Conservation (phyloP, 345 rosid species). For the Sisymbrium altissimum region DNA sequence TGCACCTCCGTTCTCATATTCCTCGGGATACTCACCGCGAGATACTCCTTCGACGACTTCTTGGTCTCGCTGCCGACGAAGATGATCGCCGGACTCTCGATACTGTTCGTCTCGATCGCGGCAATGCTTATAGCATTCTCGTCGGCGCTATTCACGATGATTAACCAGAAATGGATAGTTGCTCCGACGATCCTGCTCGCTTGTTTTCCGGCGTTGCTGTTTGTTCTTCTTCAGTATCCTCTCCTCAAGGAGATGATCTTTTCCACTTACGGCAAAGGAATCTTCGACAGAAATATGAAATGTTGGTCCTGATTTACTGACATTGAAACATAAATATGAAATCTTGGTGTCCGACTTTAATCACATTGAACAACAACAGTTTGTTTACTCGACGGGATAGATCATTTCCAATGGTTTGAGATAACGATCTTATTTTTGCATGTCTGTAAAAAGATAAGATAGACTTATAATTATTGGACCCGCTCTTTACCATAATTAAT, state of each 20-base stretch:
- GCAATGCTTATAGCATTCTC: constrained; percentile 40
- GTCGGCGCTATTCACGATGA: constrained; percentile 27
- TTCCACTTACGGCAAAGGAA: constrained; percentile 34
- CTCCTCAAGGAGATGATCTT: constrained; percentile 28
- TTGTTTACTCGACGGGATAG: too few relatives aligned
- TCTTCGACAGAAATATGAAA: constrained; percentile 33
- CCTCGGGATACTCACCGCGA: constrained; percentile 33
- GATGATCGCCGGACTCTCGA: constrained; percentile 35
- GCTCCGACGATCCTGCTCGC: constrained; percentile 30
- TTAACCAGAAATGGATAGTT: constrained; percentile 17
- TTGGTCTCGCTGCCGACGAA: constrained; percentile 27
- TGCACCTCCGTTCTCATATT: constrained; percentile 30
- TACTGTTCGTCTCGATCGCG: constrained; percentile 30
- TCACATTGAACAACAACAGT: too few relatives aligned
- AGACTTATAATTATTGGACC: too few relatives aligned
- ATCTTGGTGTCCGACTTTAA: too few relatives aligned
- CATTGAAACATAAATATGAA: neutral
- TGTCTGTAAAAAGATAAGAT: too few relatives aligned
- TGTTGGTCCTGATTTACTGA: constrained; percentile 14
- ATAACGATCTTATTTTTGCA: too few relatives aligned
- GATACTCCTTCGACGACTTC: constrained; percentile 37
- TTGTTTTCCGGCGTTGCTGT: constrained; percentile 29
- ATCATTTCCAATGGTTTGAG: too few relatives aligned
- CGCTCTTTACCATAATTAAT: too few relatives aligned
- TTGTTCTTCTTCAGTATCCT: constrained; percentile 37